These are phyloP conservation scores for Acorus calamus DNA, from an alignment of 106 monocot species.

Conservation along the genomic window DNA sequence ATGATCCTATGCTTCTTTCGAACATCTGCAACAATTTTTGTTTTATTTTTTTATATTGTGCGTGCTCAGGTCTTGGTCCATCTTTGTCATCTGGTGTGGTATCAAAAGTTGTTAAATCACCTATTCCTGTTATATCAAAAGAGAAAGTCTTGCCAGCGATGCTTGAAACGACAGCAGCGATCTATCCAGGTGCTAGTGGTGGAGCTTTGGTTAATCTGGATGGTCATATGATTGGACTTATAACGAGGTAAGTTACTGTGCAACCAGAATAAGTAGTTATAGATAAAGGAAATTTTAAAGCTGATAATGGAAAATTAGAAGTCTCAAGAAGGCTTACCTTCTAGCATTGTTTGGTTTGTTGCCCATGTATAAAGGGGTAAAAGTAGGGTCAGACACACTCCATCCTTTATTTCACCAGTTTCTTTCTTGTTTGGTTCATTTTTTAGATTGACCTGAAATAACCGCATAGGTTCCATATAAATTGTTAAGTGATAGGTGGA, in stretches of 20 bases:
- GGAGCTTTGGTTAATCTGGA: slow-evolving; percentile 65
- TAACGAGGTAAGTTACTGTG: slow-evolving; percentile 57
- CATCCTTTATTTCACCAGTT: no score
- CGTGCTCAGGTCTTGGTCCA: slow-evolving; percentile 31
- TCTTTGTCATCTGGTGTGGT: slow-evolving; percentile 70
- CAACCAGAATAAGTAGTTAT: no score
- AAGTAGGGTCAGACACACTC: no score
- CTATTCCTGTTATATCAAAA: background rate
- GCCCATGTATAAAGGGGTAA: no score
- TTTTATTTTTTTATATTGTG: background rate
- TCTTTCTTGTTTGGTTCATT: no score
- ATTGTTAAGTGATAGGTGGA: no score
- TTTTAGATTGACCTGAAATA: no score
- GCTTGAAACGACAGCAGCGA: slow-evolving; percentile 90
- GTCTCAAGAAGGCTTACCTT: no score
- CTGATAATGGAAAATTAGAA: no score
- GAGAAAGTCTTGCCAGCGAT: slow-evolving; percentile 45
- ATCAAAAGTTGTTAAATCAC: slow-evolving; percentile 45
- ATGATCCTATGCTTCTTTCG: background rate
- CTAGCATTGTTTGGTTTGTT: no score
- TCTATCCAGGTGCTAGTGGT: slow-evolving; percentile 96
- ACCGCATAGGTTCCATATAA: no score
- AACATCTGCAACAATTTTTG: background rate
- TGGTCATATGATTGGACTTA: slow-evolving; percentile 70
- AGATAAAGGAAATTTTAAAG: no score